Percentiles rank a stretch among this genome's conserved stretches.
Evolutionary conservation across 352 stramenopile genomes (phyloP).

Genomic region (Phytophthora foliorum): DNA sequence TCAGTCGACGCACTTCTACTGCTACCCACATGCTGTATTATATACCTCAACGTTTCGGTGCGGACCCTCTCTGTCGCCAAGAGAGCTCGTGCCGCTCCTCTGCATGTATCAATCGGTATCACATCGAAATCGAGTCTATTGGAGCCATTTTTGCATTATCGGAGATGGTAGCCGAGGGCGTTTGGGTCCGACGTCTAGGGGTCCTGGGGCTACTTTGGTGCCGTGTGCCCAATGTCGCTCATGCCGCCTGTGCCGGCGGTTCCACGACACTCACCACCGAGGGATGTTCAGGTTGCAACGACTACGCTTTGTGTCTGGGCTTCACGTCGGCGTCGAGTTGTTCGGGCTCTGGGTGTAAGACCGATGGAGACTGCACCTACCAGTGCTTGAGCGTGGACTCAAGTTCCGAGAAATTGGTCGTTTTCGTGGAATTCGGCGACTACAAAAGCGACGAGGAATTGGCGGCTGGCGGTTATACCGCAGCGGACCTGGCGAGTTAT

Average conservation of each 20-base stretch:
- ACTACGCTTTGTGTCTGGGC: slow-evolving; percentile 37
- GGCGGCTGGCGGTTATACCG: slow-evolving; percentile 21
- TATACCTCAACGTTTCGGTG: neutral
- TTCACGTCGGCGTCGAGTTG: slow-evolving; percentile 34
- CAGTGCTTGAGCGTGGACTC: slow-evolving; percentile 33
- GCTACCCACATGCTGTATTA: neutral
- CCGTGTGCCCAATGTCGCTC: neutral
- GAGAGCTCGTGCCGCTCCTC: slow-evolving; percentile 13
- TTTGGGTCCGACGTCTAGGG: neutral
- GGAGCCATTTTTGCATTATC: neutral
- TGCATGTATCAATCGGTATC: neutral
- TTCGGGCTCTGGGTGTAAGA: slow-evolving; percentile 33
- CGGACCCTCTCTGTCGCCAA: slow-evolving; percentile 18
- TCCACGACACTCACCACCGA: slow-evolving; percentile 33
- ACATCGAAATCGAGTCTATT: slow-evolving; percentile 13
- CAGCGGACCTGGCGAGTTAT: slow-evolving; percentile 17
- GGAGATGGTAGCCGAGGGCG: neutral
- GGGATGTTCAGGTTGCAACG: slow-evolving; percentile 26
- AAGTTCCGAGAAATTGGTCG: slow-evolving; percentile 22
- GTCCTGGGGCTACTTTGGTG: neutral
- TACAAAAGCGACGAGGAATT: slow-evolving; percentile 43
- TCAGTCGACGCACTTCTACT: slow-evolving; percentile 29
- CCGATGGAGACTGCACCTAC: slow-evolving; percentile 33
- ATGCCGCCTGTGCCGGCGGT: slow-evolving; percentile 19
- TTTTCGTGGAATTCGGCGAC: slow-evolving; percentile 36